A percentile compares a stretch with the other conserved stretches of the same genome.
Conservation (phyloP, 257 asterid species). For the Plantago ovata region DNA sequence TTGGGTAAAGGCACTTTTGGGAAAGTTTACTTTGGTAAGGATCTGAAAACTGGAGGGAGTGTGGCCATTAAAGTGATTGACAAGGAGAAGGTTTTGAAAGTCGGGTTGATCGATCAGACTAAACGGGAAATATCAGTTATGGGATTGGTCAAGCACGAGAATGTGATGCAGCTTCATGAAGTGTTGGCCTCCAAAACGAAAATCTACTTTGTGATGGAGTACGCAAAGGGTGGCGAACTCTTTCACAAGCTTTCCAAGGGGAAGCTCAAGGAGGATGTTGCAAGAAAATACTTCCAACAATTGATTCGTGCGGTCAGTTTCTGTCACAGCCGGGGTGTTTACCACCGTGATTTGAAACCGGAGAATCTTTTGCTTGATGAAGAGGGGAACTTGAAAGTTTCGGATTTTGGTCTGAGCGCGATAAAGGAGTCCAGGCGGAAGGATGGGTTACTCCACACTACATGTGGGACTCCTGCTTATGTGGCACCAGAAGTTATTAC, state of each 20-base stretch:
- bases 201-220: constrained; percentile 68
- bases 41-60: constrained; percentile 48
- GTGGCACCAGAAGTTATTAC: constrained; percentile 76
- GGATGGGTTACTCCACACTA: constrained; percentile 79
- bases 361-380: constrained; percentile 77
- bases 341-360: constrained; percentile 75
- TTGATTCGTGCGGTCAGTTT: constrained; percentile 51
- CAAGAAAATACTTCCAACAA: constrained; percentile 66
- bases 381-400: constrained; percentile 55
- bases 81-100: constrained; percentile 59
- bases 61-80: constrained; percentile 83
- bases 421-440: constrained; percentile 42
- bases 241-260: constrained; percentile 65
- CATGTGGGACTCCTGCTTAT: constrained; percentile 85
- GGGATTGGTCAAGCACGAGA: constrained; percentile 59
- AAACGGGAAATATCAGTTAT: constrained; percentile 70
- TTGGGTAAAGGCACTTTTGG: constrained; percentile 83
- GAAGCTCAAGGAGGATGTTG: constrained; percentile 53
- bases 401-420: constrained; percentile 84
- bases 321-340: constrained; percentile 70
- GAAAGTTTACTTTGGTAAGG: constrained; percentile 71
- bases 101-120: constrained; percentile 60
- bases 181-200: constrained; percentile 79
- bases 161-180: constrained; percentile 56
- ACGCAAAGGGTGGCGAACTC: constrained; percentile 84